Percentiles rank a stretch among this genome's conserved stretches.
phyloP scores from a whole-genome alignment of 2,329 filamentous ascomycete genomes.

The Aspergillus pseudoterreus region DNA sequence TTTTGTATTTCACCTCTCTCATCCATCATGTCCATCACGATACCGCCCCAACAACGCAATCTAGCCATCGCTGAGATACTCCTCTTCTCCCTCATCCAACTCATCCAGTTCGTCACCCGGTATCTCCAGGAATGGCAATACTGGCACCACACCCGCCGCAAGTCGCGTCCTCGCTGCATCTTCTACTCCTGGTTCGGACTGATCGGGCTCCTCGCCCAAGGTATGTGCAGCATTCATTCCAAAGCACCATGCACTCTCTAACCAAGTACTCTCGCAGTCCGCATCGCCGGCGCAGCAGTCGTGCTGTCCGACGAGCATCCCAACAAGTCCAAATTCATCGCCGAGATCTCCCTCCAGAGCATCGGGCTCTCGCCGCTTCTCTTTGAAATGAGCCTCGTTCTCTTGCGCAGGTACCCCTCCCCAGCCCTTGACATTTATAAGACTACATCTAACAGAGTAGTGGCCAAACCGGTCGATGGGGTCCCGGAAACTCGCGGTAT shows the following conservation, averaged over 20 bases:
- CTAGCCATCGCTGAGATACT: constrained; percentile 23
- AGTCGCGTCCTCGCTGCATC: constrained; percentile 14
- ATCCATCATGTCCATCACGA: neutral
- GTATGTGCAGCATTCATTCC: constrained; percentile 12
- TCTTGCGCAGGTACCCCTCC: constrained; percentile 21
- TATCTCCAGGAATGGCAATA: constrained; percentile 25
- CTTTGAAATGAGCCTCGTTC: constrained; percentile 26
- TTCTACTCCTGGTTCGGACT: constrained; percentile 27
- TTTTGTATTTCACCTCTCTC: neutral
- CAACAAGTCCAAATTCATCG: constrained; percentile 15
- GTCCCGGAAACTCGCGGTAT: constrained; percentile 22
- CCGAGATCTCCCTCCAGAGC: constrained; percentile 20
- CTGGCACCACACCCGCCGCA: constrained; percentile 23
- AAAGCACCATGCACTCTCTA: neutral
- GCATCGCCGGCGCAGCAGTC: constrained; percentile 22
- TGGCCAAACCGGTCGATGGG: constrained; percentile 23
- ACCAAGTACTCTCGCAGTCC: constrained; percentile 14
- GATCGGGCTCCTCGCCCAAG: constrained; percentile 22
- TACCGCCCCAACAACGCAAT: constrained; percentile 7
- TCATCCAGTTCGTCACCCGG: constrained; percentile 18
- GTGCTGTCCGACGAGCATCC: constrained; percentile 17
- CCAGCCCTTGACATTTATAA: accelerated
- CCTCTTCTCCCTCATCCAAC: constrained; percentile 21
- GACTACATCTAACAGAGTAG: constrained; percentile 6
- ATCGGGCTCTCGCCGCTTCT: constrained; percentile 27